These are phyloP conservation scores for Candida manassasensis DNA, from an alignment of 805 yeast species.

Conservation along the genomic window DNA sequence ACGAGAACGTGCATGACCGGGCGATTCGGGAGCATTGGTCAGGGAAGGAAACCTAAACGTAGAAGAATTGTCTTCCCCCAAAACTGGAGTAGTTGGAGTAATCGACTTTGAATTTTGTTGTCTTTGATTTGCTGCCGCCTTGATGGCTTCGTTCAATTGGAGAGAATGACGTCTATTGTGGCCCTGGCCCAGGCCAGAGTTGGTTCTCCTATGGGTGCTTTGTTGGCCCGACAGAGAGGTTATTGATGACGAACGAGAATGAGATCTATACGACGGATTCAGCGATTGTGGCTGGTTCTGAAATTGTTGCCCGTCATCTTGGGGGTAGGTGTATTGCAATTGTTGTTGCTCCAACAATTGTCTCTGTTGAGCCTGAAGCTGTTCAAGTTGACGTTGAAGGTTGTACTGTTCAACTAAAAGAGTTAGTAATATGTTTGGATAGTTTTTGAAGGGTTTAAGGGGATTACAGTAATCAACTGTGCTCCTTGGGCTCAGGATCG, in stretches of 20 bases:
- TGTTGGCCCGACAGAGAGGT: constrained; percentile 14
- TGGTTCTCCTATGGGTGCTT: constrained; percentile 35
- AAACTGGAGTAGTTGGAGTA: constrained; percentile 34
- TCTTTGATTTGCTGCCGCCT: constrained; percentile 92
- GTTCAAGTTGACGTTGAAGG: constrained; percentile 87
- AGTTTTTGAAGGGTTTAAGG: too few relatives aligned
- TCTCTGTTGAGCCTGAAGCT: constrained; percentile 89
- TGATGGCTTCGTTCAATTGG: constrained; percentile 87
- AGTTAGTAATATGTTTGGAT: too few relatives aligned
- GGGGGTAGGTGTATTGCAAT: constrained; percentile 34
- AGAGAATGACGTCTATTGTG: constrained; percentile 89
- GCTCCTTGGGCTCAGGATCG: too few relatives aligned
- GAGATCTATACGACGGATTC: constrained; percentile 16
- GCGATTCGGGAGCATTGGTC: constrained; percentile 9
- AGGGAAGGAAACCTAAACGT: constrained; percentile 15
- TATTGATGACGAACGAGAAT: constrained; percentile 31
- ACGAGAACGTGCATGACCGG: constrained; percentile 31
- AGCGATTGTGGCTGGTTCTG: constrained; percentile 6
- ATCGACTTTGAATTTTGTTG: constrained; percentile 34
- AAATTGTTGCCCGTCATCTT: constrained; percentile 10
- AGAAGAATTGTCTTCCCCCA: constrained; percentile 37
- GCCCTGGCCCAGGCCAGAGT: constrained; percentile 46
- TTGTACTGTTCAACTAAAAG: constrained; percentile 71
- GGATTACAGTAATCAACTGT: too few relatives aligned
- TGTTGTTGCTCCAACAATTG: constrained; percentile 79